Percentiles rank a stretch among this genome's conserved stretches.
Conservation (phyloP, 768 basidiomycete genomes). For the Hortiboletus campestris region DNA sequence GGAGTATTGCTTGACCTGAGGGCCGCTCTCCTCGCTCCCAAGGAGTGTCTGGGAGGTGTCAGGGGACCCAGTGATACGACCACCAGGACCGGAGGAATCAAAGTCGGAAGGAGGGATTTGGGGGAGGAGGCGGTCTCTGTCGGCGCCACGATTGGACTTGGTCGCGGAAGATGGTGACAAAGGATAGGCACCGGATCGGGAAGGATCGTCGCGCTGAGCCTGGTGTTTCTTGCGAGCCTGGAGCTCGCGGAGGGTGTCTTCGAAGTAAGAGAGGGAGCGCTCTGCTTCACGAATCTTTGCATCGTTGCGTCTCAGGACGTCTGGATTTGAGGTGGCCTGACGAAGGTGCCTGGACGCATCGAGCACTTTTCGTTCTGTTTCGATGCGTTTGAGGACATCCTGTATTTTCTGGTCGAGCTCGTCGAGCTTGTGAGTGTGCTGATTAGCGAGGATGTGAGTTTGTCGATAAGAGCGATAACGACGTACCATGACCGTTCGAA, state of each 20-base stretch:
- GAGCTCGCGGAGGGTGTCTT: slow-evolving; percentile 80
- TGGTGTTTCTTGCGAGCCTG: slow-evolving; percentile 72
- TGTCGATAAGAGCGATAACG: slow-evolving; percentile 9
- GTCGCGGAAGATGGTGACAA: slow-evolving; percentile 17
- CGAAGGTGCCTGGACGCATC: slow-evolving; percentile 78
- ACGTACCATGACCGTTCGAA: slow-evolving; percentile 33
- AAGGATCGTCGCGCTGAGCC: slow-evolving; percentile 53
- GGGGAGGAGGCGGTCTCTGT: slow-evolving; percentile 35
- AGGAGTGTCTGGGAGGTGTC: slow-evolving; percentile 41
- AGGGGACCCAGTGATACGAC: slow-evolving; percentile 36
- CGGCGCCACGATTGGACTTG: slow-evolving; percentile 17
- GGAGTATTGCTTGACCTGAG: slow-evolving; percentile 66
- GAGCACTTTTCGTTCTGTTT: slow-evolving; percentile 90
- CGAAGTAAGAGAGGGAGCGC: slow-evolving; percentile 81
- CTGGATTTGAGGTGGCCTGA: slow-evolving; percentile 81
- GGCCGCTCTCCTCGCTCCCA: slow-evolving; percentile 39
- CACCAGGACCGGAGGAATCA: slow-evolving; percentile 3
- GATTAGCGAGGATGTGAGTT: slow-evolving; percentile 2
- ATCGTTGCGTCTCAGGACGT: slow-evolving; percentile 79
- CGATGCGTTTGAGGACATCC: slow-evolving; percentile 85
- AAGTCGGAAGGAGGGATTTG: slow-evolving; percentile 54
- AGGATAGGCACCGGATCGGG: slow-evolving; percentile 49
- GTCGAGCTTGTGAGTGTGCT: slow-evolving; percentile 25
- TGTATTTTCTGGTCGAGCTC: slow-evolving; percentile 93
- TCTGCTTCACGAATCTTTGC: slow-evolving; percentile 86